Evolutionary conservation across 208 protist species (phyloP), one percentile per base, ranked within the genome.

Genomic region (Trypanosoma theileri): DNA sequence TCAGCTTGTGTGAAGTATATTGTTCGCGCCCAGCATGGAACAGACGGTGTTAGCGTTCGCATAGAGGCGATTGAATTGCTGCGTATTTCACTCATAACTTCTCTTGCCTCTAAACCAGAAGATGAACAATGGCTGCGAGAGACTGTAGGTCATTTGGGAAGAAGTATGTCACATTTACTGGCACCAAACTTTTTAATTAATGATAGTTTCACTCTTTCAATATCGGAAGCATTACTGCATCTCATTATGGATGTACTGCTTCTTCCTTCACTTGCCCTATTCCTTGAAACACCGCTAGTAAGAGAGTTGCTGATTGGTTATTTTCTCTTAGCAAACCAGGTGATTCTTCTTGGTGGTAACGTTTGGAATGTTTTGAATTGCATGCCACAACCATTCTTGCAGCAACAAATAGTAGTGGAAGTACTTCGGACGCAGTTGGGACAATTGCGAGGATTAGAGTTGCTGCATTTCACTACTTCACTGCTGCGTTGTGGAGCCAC

Each of bases 1-100:
- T 94, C 86, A 4, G 80, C 80, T 19, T 79, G 75, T n/a, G 79
- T 83, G 45, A 79, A 80, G 22, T 94, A 96, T 68, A 73, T 91
- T 53, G 73, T 66, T 44, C 82, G 88, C 9, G 70, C 91, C 2
- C 84, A 85, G 53, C 73, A 82, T 31, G 80, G 91, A 31, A 92
- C 85, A 50, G 88, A 96, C 72, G 77, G 86, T 11, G 68, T 68
- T 46, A 70, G 62, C 31, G 86, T 94, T 40, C 82, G 82, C 21
- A 72, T 80, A 3, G 66, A 44, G n/a, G 86, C 81, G 2, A 51
- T 92, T 13, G 66, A 79, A 35, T 65, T 95, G n/a, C 74, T 95
- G 19, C 73, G 59, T 16, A 28, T 44, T 16, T 56, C 74, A 13
- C 65, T 87, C 10, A 65, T 13, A 19, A 24, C 44, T 48, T 48